Base-by-base conservation (phyloP, 257 asterid species). In the Plantago ovata region DNA sequence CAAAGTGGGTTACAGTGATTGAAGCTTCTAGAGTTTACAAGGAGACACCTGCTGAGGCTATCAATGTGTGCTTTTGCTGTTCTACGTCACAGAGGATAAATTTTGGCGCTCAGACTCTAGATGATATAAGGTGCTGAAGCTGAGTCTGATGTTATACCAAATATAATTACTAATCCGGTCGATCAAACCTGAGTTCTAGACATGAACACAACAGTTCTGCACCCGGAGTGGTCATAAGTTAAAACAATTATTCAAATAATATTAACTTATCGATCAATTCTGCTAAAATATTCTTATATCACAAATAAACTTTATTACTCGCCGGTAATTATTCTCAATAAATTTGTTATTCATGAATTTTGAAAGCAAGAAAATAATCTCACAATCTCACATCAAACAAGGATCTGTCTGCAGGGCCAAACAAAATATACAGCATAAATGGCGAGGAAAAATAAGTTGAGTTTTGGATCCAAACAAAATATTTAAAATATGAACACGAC, bases 31-130 rank as follows among this genome's bases (percentile, higher is more conserved):
- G 95, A 65, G 68, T 75, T 9, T 82, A 88, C 47, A 74, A 78
- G 11, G 69, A 84, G 56, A 97, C 98, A 6, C 93, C 89, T 2
- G 79, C 97, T 0, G 14, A 58, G 11, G 84, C 85, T 0, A 54
- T 88, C 14, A 79, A 82, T 39, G 95, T 92, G 53, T 92, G 98
- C 69, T 49, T 92, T 70, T 92, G 98, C 72, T 92, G 98, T 64
- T 91, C 97, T 10, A 81, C 95, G 20, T 88, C 98, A 0, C 83
- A 89, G 38, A 71, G 98, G 52, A 81, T 92, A 11, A 86, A 92
- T 72, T 92, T 92, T 52, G 98, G 98, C n/a, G 97, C 98, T 69
- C 75, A 60, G 0, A 77, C 38, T 54, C 73, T 66, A 19, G 82
- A 84, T 19, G 62, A 84, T 20, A 53, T 85, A 61, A 87, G 98